Evolutionary conservation across 805 yeast genomes (phyloP).

Genomic region (Lipomyces spencermartinsiae): DNA sequence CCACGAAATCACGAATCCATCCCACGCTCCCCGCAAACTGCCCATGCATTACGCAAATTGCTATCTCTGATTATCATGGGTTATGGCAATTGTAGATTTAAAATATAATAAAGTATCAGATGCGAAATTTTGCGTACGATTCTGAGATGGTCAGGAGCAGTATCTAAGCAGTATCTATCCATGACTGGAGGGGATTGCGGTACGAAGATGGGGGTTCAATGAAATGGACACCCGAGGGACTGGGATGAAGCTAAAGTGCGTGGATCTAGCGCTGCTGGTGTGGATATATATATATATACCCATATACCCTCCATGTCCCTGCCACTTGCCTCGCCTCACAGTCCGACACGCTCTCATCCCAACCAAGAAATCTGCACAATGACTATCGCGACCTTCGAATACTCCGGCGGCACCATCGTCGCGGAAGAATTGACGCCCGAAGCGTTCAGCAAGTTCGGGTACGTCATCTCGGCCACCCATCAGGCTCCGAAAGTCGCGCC

Average conservation of each 20-base stretch:
- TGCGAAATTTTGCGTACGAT: background rate
- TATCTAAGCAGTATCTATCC: no score
- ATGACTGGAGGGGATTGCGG: no score
- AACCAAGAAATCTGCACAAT: background rate
- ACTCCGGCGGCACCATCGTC: slow-evolving; percentile 40
- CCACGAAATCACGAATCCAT: background rate
- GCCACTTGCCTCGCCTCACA: background rate
- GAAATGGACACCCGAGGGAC: no score
- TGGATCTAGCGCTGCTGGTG: no score
- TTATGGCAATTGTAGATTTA: background rate
- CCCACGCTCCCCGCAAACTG: background rate
- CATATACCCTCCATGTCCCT: no score
- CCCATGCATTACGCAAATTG: background rate
- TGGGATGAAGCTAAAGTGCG: no score
- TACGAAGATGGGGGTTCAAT: no score
- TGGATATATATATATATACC: no score
- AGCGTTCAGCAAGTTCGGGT: slow-evolving; percentile 72
- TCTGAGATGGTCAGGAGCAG: background rate
- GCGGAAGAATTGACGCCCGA: slow-evolving; percentile 72
- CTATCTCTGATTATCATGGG: background rate
- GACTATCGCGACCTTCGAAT: slow-evolving; percentile 34
- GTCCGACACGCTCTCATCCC: background rate
- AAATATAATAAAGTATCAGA: no score
- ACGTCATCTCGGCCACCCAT: slow-evolving; percentile 77
- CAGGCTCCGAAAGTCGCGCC: slow-evolving; percentile 59